A percentile compares a stretch with the other conserved stretches of the same genome.
These are phyloP conservation scores for Lathyrus sativus DNA, from an alignment of 306 rosid species.

Conservation along the genomic window DNA sequence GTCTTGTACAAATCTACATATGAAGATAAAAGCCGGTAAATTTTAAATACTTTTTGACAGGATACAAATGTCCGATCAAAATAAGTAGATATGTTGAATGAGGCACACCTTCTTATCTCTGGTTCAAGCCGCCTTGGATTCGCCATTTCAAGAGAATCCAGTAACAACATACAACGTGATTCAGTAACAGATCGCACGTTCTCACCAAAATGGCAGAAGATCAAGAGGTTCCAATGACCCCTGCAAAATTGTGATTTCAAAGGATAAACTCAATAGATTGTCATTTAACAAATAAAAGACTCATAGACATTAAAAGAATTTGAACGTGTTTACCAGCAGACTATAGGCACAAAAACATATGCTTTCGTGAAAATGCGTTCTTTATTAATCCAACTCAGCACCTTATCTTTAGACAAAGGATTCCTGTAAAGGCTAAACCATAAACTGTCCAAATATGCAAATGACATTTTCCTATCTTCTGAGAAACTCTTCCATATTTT, in stretches of 20 bases:
- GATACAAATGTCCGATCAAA: not conserved
- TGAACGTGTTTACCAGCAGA: conserved; percentile 65
- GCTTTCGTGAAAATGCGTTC: conserved; percentile 64
- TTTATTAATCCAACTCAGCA: conserved; percentile 68
- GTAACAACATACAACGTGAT: conserved; percentile 71
- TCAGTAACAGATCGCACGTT: conserved; percentile 45
- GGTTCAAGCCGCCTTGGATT: conserved; percentile 72
- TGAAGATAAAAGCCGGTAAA: conserved; percentile 26
- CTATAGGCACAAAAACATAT: conserved; percentile 84
- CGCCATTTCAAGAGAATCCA: conserved; percentile 70
- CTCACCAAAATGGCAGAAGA: conserved; percentile 75
- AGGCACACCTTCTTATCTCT: conserved; percentile 63
- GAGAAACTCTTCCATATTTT: conserved; percentile 63
- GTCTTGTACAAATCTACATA: conserved; percentile 67
- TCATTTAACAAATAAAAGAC: conserved; percentile 11
- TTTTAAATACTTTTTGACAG: conserved; percentile 8
- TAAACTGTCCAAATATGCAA: conserved; percentile 63
- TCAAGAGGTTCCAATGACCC: conserved; percentile 83
- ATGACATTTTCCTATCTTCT: conserved; percentile 57
- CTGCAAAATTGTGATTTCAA: conserved; percentile 45
- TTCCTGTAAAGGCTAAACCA: conserved; percentile 64
- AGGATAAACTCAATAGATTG: conserved; percentile 24
- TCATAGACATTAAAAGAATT: not conserved
- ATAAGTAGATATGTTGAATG: conserved; percentile 33
- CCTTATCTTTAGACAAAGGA: conserved; percentile 51